Evolutionary conservation across 768 basidiomycete genomes (phyloP).

Genomic region (Phanerochaete sordida): DNA sequence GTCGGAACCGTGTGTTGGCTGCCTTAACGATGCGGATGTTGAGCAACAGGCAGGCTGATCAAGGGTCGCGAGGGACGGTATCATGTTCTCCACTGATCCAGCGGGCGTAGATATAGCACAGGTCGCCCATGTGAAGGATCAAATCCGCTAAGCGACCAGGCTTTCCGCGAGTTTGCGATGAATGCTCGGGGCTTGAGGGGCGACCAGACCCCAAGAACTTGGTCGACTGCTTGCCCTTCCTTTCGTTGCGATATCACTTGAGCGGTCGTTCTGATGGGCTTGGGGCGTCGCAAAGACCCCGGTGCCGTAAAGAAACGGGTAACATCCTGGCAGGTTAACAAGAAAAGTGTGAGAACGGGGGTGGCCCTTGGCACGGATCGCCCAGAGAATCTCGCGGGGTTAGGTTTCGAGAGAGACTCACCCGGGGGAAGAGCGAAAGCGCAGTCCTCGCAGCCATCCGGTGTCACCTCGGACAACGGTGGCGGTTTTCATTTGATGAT

Average conservation of each 20-base stretch:
- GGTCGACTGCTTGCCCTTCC: neutral
- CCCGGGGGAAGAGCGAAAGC: neutral
- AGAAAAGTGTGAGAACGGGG: conserved; percentile 4
- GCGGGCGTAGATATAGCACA: conserved; percentile 22
- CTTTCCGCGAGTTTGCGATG: conserved; percentile 7
- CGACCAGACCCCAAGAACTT: conserved; percentile 5
- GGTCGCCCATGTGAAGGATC: conserved; percentile 21
- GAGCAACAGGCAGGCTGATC: conserved; percentile 26
- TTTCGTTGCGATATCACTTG: conserved; percentile 4
- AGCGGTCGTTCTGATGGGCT: conserved; percentile 13
- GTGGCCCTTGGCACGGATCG: conserved; percentile 8
- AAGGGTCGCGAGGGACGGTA: conserved; percentile 31
- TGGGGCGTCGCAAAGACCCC: conserved; percentile 9
- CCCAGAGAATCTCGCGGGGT: neutral
- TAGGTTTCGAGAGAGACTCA: neutral
- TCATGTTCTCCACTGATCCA: conserved; percentile 16
- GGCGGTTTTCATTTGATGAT: conserved; percentile 16
- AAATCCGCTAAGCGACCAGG: conserved; percentile 22
- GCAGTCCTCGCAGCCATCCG: conserved; percentile 4
- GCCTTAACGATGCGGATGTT: conserved; percentile 22
- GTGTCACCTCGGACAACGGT: conserved; percentile 14
- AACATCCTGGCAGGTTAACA: conserved; percentile 6
- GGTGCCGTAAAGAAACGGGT: conserved; percentile 13
- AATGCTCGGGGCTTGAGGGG: conserved; percentile 15
- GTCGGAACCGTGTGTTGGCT: conserved; percentile 16